These are phyloP conservation scores for Annulohypoxylon bovei DNA, from an alignment of 495 filamentous ascomycete genomes.

Conservation along the genomic window DNA sequence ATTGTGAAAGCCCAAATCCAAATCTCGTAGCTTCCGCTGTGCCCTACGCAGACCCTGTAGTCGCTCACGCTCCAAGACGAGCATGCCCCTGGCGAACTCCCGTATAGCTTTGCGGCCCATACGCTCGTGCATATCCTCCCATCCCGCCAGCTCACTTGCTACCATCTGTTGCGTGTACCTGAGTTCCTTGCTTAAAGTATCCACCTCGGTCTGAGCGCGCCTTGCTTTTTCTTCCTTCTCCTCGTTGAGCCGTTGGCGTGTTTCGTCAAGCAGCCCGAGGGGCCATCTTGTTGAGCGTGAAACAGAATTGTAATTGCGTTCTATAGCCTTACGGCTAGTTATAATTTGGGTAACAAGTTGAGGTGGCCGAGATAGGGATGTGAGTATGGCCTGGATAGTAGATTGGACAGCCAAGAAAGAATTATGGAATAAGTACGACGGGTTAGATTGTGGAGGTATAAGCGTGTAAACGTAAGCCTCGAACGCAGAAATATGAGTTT, in stretches of 20 bases:
- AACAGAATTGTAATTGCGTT: slow-evolving; percentile 78
- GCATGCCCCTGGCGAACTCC: slow-evolving; percentile 78
- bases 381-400: slow-evolving; percentile 81
- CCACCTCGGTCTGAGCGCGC: slow-evolving; percentile 70
- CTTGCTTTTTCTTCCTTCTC: slow-evolving; percentile 80
- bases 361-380: slow-evolving; percentile 82
- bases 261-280: slow-evolving; percentile 86
- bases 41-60: slow-evolving; percentile 84
- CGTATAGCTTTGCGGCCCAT: slow-evolving; percentile 78
- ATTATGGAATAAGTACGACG: slow-evolving; percentile 76
- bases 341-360: slow-evolving; percentile 77
- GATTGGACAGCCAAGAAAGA: slow-evolving; percentile 77
- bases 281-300: slow-evolving; percentile 80
- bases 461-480: slow-evolving; percentile 74
- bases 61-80: slow-evolving; percentile 80
- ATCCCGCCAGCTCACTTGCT: slow-evolving; percentile 88
- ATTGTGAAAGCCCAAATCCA: slow-evolving; percentile 12
- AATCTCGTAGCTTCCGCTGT: slow-evolving; percentile 62
- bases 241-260: slow-evolving; percentile 79
- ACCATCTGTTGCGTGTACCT: slow-evolving; percentile 94
- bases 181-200: slow-evolving; percentile 76
- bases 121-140: slow-evolving; percentile 86
- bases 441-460: slow-evolving; percentile 75
- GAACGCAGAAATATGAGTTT: slow-evolving; percentile 74
- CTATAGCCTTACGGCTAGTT: slow-evolving; percentile 70